Conservation (phyloP, 306 rosid species). For the Cucumis cinereus region DNA sequence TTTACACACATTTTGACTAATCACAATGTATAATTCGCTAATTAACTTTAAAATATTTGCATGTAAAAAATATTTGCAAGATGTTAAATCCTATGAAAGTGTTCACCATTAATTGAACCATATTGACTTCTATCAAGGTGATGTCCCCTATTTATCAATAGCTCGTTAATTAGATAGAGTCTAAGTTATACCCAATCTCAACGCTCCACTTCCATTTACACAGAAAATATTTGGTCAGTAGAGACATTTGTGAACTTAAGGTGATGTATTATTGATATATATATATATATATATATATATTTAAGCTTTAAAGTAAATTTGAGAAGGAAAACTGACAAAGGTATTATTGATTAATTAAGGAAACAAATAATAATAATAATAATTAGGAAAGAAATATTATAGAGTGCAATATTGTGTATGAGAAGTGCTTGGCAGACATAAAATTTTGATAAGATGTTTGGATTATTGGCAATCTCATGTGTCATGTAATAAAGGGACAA, state of each 20-base stretch:
- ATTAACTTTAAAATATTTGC: no score
- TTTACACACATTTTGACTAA: no score
- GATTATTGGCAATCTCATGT: background rate
- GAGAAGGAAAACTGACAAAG: background rate
- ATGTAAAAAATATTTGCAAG: no score
- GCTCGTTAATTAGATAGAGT: no score
- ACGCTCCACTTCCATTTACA: no score
- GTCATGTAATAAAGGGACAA: background rate
- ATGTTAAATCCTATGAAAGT: no score
- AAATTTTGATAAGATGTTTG: background rate
- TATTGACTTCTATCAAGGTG: no score
- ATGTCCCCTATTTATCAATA: no score
- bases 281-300: background rate
- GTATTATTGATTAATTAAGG: background rate
- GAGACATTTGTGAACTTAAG: background rate
- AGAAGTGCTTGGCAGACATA: conserved; percentile 1
- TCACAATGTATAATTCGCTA: no score
- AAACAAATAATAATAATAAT: background rate
- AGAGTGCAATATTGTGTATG: conserved; percentile 9
- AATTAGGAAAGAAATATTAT: background rate
- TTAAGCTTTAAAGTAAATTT: background rate
- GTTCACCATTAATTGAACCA: no score
- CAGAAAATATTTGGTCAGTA: no score
- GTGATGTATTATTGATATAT: background rate
- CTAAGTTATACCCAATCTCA: no score